Evolutionary conservation across 164 flowering plant species (phyloP), one percentile per base, ranked within the genome.

Genomic region (Euptelea pleiosperma): DNA sequence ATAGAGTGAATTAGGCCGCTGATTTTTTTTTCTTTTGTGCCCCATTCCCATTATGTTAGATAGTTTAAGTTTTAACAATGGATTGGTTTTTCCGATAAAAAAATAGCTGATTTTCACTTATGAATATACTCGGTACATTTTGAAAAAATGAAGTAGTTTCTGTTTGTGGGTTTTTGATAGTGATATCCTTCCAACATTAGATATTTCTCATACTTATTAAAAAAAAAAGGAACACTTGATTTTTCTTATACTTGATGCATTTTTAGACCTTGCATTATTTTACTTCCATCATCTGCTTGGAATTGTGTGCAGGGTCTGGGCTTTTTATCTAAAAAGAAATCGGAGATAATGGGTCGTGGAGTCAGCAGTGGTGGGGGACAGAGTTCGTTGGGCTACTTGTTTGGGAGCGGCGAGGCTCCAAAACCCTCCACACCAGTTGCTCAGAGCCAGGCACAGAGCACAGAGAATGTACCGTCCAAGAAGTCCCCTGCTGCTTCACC

Each of bases 351-450:
- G 83, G 78, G 76, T 52, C 77, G 83, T 51, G 83, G 81, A 70
- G 77, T 72, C 28, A 79, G 83, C 70, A 68, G 74, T 47, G 83
- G 83, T 15, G 83, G 83, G n/a, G 83, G 83, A 4, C 80, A 74
- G 67, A 79, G 83, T 73, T 79, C 83, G 11, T 59, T 79, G 64
- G 77, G 76, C 30, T 77, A 80, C 70, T 71, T 80, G 42, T 80
- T 77, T 73, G 82, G 82, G 46, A 55, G 74, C 61, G 79, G 79
- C 8, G 81, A 80, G 67, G 51, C 68, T 26, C 64, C 74, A 34
- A 69, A 64, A 26, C 58, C 76, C 24, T 44, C 69, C 21, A 4
- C 67, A 22, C 65, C 57, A 45, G 50, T 73, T 56, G 60, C 70
- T 55, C 66, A 52, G 57, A 68, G 21, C 37, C 58, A 29, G 19